Evolutionary conservation across 2,329 filamentous ascomycete species (phyloP).

Genomic region (Aspergillus transmontanensis): DNA sequence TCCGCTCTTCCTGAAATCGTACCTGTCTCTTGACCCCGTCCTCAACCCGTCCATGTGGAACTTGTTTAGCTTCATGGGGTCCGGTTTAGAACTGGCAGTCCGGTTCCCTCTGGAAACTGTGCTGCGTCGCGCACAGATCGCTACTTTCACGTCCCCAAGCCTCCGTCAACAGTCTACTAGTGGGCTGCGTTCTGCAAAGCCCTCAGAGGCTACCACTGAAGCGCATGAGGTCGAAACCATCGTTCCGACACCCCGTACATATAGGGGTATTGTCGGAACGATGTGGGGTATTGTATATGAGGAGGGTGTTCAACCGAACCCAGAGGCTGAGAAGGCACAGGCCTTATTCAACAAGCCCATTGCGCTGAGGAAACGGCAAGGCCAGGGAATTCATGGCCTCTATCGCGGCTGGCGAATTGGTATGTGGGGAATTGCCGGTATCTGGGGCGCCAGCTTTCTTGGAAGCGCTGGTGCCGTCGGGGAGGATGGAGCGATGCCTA

Average conservation of each 20-base stretch:
- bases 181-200: slow-evolving; percentile 17
- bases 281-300: slow-evolving; percentile 85
- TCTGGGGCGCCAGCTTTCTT: slow-evolving; percentile 55
- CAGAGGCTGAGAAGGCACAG: slow-evolving; percentile 48
- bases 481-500: slow-evolving; percentile 39
- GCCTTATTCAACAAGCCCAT: slow-evolving; percentile 41
- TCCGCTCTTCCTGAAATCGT: slow-evolving; percentile 82
- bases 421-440: slow-evolving; percentile 57
- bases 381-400: slow-evolving; percentile 58
- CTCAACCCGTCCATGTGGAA: slow-evolving; percentile 81
- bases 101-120: slow-evolving; percentile 92
- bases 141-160: slow-evolving; percentile 64
- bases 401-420: slow-evolving; percentile 62
- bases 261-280: slow-evolving; percentile 84
- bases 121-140: slow-evolving; percentile 82
- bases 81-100: slow-evolving; percentile 76
- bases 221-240: slow-evolving; percentile 65
- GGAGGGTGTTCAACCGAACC: slow-evolving; percentile 64
- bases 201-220: slow-evolving; percentile 13
- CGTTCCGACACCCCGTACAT: slow-evolving; percentile 73
- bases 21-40: slow-evolving; percentile 79
- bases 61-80: slow-evolving; percentile 77
- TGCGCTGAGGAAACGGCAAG: slow-evolving; percentile 48
- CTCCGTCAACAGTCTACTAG: slow-evolving; percentile 38
- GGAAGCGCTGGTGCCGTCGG: slow-evolving; percentile 39